Evolutionary conservation across 1,139 yeast genomes (phyloP).

Genomic region (Magnusiomyces sp.): DNA sequence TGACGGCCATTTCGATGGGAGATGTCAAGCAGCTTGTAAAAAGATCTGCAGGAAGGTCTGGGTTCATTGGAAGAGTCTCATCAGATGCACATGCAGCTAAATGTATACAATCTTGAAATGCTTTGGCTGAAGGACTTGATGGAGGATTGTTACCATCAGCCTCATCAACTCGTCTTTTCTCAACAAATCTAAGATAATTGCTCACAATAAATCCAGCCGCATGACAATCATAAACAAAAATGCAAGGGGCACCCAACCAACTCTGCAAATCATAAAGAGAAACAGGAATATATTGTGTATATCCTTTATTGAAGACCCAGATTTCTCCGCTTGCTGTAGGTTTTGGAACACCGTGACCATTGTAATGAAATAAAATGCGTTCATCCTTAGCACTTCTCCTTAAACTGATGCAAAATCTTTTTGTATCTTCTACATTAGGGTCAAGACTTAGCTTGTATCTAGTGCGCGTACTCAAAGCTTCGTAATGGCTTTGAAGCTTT

Average conservation of each 20-base stretch:
- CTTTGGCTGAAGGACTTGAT: slow-evolving; percentile 43
- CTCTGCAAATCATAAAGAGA: slow-evolving; percentile 87
- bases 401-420: slow-evolving; percentile 80
- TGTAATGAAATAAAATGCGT: slow-evolving; percentile 84
- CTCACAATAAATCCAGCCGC: slow-evolving; percentile 91
- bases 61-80: slow-evolving; percentile 86
- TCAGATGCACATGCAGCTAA: slow-evolving; percentile 86
- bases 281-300: slow-evolving; percentile 94
- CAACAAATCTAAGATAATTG: slow-evolving; percentile 84
- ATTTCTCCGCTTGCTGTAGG: slow-evolving; percentile 97
- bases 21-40: slow-evolving; percentile 93
- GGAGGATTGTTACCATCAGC: slow-evolving; percentile 31
- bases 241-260: slow-evolving; percentile 97
- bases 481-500: slow-evolving; percentile 79
- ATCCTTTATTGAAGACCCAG: slow-evolving; percentile 96
- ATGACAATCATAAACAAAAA: slow-evolving; percentile 89
- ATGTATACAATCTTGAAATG: slow-evolving; percentile 83
- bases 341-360: slow-evolving; percentile 98
- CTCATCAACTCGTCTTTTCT: slow-evolving; percentile 83
- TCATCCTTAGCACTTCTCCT: slow-evolving; percentile 84
- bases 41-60: slow-evolving; percentile 90
- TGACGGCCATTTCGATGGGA: slow-evolving; percentile 89
- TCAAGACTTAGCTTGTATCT: slow-evolving; percentile 86
- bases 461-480: slow-evolving; percentile 77
- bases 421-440: slow-evolving; percentile 93